Percentiles rank a stretch among this genome's conserved stretches.
Evolutionary conservation across 202 grass and related monocot genomes (phyloP).

Genomic region (Bolboschoenoplectus hybrid): DNA sequence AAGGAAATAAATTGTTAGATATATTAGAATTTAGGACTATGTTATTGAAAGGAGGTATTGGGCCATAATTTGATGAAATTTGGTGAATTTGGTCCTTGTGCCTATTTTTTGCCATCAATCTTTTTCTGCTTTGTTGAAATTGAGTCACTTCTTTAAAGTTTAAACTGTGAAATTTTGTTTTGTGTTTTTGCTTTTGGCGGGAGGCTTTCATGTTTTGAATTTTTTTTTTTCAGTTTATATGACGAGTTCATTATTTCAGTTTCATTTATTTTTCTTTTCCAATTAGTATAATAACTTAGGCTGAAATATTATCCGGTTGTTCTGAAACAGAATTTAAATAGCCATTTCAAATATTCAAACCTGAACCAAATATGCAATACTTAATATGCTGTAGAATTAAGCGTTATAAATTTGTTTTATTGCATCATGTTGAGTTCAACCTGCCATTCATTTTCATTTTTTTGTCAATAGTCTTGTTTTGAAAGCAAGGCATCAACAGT

Average conservation of each 20-base stretch:
- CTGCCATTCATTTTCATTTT: background rate
- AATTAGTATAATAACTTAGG: no score
- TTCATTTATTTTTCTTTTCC: no score
- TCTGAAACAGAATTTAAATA: background rate
- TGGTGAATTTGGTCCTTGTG: background rate
- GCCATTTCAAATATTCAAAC: background rate
- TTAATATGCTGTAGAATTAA: background rate
- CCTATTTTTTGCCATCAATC: background rate
- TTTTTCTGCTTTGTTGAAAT: background rate
- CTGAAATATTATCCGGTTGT: background rate
- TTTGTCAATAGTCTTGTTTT: constrained; percentile 22
- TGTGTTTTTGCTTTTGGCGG: background rate
- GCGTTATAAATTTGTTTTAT: background rate
- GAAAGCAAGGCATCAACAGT: constrained; percentile 29
- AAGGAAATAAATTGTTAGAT: background rate
- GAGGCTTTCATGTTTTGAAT: background rate
- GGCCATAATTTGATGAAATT: background rate
- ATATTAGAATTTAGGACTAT: background rate
- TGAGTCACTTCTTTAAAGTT: background rate
- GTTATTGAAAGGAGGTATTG: background rate
- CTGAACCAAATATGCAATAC: background rate
- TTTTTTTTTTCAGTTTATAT: background rate
- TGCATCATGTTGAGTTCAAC: background rate
- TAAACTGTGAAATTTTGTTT: background rate
- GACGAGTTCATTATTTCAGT: no score